Evolutionary conservation across 2,329 filamentous ascomycete species (phyloP).

Genomic region (Penicillium sp.): DNA sequence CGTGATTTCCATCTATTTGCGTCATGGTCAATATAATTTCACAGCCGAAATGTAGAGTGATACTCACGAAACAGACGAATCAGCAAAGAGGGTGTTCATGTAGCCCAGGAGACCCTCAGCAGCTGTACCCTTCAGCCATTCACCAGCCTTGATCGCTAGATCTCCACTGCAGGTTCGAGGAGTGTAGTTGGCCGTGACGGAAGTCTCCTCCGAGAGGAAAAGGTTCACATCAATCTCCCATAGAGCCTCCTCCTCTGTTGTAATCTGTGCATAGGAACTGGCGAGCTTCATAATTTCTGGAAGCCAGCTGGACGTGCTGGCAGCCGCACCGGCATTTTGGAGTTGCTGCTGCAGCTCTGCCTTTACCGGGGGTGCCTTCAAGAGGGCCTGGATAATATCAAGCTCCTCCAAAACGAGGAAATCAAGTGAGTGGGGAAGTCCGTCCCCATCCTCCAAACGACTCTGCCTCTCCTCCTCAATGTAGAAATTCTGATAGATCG

Average conservation of each 20-base stretch:
- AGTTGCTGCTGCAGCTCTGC: constrained; percentile 84
- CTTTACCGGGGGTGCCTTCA: constrained; percentile 83
- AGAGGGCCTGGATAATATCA: constrained; percentile 88
- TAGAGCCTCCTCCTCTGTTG: constrained; percentile 85
- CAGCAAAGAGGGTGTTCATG: constrained; percentile 70
- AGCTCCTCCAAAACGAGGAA: constrained; percentile 91
- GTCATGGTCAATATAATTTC: constrained; percentile 6
- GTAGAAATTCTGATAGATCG: constrained; percentile 77
- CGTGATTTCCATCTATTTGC: constrained; percentile 62
- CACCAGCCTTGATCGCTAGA: constrained; percentile 84
- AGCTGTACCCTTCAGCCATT: constrained; percentile 77
- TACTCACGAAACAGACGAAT: constrained; percentile 38
- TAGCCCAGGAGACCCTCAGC: constrained; percentile 77
- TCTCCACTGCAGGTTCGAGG: constrained; percentile 90
- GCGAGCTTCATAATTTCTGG: constrained; percentile 83
- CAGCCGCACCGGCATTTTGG: constrained; percentile 56
- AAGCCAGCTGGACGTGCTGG: constrained; percentile 73
- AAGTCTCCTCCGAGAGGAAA: constrained; percentile 91
- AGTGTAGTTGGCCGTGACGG: constrained; percentile 93
- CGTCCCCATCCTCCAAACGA: constrained; percentile 83
- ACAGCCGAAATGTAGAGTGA: neutral
- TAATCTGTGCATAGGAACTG: constrained; percentile 83
- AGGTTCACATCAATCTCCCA: constrained; percentile 98
- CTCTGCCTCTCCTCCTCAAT: constrained; percentile 83
- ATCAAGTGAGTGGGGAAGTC: constrained; percentile 90